phyloP scores from a whole-genome alignment of 257 asterid species.

The Paraleonurus japonicus region DNA sequence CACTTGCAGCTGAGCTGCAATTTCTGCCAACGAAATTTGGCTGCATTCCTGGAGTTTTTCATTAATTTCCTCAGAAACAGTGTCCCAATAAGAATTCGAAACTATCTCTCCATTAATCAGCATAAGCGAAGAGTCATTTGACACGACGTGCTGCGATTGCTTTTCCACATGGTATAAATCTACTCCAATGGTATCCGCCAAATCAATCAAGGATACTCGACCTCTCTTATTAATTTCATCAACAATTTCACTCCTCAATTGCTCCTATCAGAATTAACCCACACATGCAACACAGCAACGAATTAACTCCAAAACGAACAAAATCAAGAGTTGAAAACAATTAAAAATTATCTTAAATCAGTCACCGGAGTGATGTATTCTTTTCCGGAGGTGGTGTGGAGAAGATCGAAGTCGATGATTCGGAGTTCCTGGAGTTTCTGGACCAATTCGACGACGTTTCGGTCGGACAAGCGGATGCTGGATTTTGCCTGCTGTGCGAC shows the following conservation, averaged over 20 bases:
- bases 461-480: constrained; percentile 84
- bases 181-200: constrained; percentile 71
- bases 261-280: constrained; percentile 53
- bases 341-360: constrained; percentile 1
- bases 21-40: constrained; percentile 92
- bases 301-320: background rate
- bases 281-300: constrained; percentile 26
- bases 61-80: constrained; percentile 85
- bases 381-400: constrained; percentile 89
- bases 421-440: constrained; percentile 84
- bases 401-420: constrained; percentile 93
- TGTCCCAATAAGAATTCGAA: constrained; percentile 80
- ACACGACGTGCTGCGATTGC: constrained; percentile 68
- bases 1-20: constrained; percentile 89
- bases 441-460: constrained; percentile 95
- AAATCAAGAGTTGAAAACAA: background rate
- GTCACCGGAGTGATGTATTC: constrained; percentile 91
- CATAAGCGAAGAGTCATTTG: constrained; percentile 65
- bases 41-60: constrained; percentile 97
- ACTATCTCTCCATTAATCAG: constrained; percentile 89
- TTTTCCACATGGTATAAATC: constrained; percentile 92
- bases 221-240: constrained; percentile 64
- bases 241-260: constrained; percentile 77
- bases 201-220: constrained; percentile 78
- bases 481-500: constrained; percentile 93